Evolutionary conservation across 768 basidiomycete genomes (phyloP).

Genomic region (Mycena galopus): DNA sequence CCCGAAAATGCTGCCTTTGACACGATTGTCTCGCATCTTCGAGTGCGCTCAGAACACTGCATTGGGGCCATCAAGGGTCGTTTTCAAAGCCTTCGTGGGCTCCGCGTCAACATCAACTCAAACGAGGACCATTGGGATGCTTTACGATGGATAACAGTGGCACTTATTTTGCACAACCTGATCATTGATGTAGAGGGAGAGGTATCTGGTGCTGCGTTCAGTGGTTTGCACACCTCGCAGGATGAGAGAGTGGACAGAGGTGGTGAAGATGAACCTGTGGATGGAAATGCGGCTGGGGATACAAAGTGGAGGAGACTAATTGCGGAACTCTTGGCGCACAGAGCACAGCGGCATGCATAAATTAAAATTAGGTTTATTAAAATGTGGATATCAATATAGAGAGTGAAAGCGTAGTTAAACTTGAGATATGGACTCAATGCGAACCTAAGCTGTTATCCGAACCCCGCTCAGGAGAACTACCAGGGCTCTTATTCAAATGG

Average conservation of each 20-base stretch:
- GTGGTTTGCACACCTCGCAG: conserved; percentile 20
- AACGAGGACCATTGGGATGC: conserved; percentile 44
- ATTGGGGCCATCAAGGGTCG: conserved; percentile 53
- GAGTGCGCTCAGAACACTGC: conserved; percentile 52
- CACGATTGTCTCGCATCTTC: conserved; percentile 41
- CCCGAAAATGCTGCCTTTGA: conserved; percentile 47
- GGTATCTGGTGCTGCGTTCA: conserved; percentile 31
- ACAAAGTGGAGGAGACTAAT: conserved; percentile 36
- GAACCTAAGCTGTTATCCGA: not conserved
- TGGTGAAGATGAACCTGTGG: conserved; percentile 6
- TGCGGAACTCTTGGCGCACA: conserved; percentile 38
- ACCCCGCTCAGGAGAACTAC: not conserved
- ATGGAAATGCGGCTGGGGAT: conserved; percentile 29
- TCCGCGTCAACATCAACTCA: conserved; percentile 46
- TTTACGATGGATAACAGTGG: conserved; percentile 47
- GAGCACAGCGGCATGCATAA: conserved; percentile 13
- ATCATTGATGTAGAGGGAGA: conserved; percentile 50
- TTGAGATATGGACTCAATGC: too few relatives aligned
- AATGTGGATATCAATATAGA: not conserved
- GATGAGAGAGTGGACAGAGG: conserved; percentile 36
- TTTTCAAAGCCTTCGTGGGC: conserved; percentile 48
- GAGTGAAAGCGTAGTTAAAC: not conserved
- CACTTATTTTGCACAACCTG: conserved; percentile 52
- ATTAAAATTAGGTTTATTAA: conserved; percentile 20
- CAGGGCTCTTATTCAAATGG: too few relatives aligned